Evolutionary conservation across 345 rosid genomes (phyloP).

Genomic region (Citrus inodora): DNA sequence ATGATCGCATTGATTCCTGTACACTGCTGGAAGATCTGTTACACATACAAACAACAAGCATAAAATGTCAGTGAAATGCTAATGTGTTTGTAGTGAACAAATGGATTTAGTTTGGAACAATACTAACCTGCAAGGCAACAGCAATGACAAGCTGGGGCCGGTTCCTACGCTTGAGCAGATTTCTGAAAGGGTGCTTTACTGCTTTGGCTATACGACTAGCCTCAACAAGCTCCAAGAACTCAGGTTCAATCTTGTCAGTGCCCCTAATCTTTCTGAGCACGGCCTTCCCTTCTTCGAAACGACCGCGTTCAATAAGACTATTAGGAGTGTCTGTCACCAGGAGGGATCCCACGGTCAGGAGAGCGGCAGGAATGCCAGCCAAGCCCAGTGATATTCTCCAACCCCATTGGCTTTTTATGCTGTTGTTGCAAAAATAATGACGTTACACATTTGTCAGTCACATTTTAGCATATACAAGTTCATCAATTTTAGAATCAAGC

Average conservation of each 20-base stretch:
- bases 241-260: conserved; percentile 76
- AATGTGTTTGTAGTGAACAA: background rate
- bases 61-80: background rate
- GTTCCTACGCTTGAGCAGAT: conserved; percentile 68
- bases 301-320: conserved; percentile 87
- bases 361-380: conserved; percentile 84
- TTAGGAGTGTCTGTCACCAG: conserved; percentile 83
- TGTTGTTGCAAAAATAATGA: conserved; percentile 19
- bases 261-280: conserved; percentile 80
- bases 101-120: background rate
- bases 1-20: conserved; percentile 96
- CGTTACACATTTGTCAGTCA: background rate
- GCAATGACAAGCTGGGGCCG: conserved; percentile 82
- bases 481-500: background rate
- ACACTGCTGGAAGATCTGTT: conserved; percentile 85
- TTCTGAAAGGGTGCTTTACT: conserved; percentile 89
- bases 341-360: conserved; percentile 75
- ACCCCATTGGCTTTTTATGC: conserved; percentile 86
- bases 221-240: conserved; percentile 80
- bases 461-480: background rate
- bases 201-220: conserved; percentile 82
- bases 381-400: conserved; percentile 90
- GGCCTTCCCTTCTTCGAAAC: conserved; percentile 77
- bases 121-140: conserved; percentile 68
- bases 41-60: background rate